These are phyloP conservation scores for Cercospora zeina DNA, from an alignment of 2,329 filamentous ascomycete species.

Conservation along the genomic window DNA sequence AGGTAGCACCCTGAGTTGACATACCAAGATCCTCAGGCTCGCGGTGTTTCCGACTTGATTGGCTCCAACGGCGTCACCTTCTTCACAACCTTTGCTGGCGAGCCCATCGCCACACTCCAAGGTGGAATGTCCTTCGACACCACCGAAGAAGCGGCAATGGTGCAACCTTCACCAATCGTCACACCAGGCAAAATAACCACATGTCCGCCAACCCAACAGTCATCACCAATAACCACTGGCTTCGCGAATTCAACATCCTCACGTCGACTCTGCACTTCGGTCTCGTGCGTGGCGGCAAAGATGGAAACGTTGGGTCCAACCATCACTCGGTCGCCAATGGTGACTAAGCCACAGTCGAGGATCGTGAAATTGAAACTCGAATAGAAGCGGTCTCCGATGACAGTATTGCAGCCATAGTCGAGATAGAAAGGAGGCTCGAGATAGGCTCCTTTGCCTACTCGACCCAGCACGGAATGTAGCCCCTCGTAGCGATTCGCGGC, in stretches of 20 bases:
- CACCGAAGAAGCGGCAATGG: conserved; percentile 29
- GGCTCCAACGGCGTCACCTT: conserved; percentile 28
- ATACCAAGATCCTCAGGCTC: background rate
- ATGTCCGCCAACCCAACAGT: conserved; percentile 31
- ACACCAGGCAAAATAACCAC: conserved; percentile 33
- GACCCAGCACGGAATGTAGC: conserved; percentile 23
- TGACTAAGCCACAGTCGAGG: conserved; percentile 55
- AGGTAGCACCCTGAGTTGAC: background rate
- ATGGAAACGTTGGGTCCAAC: conserved; percentile 56
- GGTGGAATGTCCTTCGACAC: conserved; percentile 29
- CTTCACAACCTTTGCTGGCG: conserved; percentile 29
- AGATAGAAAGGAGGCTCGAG: conserved; percentile 64
- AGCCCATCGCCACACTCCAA: conserved; percentile 32
- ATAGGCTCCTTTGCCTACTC: conserved; percentile 43
- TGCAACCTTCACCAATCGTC: conserved; percentile 31
- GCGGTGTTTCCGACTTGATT: conserved; percentile 9
- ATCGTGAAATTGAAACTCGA: conserved; percentile 60
- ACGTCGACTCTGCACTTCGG: conserved; percentile 50
- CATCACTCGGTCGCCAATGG: conserved; percentile 55
- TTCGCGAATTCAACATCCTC: conserved; percentile 54
- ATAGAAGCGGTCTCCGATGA: conserved; percentile 63
- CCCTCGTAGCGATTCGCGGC: conserved; percentile 16
- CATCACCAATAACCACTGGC: conserved; percentile 50
- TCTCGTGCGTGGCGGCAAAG: conserved; percentile 56
- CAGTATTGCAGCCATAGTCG: conserved; percentile 67